Percentiles rank a stretch among this genome's conserved stretches.
These are phyloP conservation scores for Hyphopichia fennica DNA, from an alignment of 1,139 yeast genomes.

Conservation along the genomic window DNA sequence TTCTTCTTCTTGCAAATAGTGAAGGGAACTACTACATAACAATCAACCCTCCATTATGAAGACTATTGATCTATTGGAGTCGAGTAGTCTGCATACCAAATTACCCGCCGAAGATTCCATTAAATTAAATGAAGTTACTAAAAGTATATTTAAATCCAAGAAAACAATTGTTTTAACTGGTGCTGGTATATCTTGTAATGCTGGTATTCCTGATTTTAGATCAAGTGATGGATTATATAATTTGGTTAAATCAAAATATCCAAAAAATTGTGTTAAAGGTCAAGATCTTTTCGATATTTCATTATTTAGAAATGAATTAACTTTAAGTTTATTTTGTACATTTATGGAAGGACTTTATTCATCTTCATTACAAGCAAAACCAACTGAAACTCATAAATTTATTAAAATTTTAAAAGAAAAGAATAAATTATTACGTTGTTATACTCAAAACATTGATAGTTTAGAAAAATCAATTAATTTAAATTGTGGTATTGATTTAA, in stretches of 20 bases:
- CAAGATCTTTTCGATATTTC: slow-evolving; percentile 89
- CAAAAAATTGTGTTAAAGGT: slow-evolving; percentile 67
- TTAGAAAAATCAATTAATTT: slow-evolving; percentile 42
- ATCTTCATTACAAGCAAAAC: slow-evolving; percentile 63
- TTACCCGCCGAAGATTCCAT: slow-evolving; percentile 31
- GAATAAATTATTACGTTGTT: slow-evolving; percentile 75
- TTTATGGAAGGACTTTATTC: slow-evolving; percentile 74
- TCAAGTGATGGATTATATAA: slow-evolving; percentile 82
- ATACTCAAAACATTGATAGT: slow-evolving; percentile 74
- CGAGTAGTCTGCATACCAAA: slow-evolving; percentile 13
- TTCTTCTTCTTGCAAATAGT: background rate
- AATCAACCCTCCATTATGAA: slow-evolving; percentile 26
- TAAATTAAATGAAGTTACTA: slow-evolving; percentile 38
- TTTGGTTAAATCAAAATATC: slow-evolving; percentile 63
- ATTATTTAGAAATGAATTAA: slow-evolving; percentile 65
- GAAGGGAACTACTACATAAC: too few relatives aligned
- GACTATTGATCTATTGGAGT: slow-evolving; percentile 27
- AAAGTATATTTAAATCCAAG: slow-evolving; percentile 45
- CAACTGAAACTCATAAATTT: slow-evolving; percentile 84
- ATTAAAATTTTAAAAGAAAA: slow-evolving; percentile 64
- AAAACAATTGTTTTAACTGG: slow-evolving; percentile 74
- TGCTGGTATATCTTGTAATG: slow-evolving; percentile 94
- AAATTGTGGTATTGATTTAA: slow-evolving; percentile 38
- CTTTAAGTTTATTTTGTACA: slow-evolving; percentile 71
- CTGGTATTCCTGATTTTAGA: slow-evolving; percentile 95